These are phyloP conservation scores for Scedosporium boydii DNA, from an alignment of 2,329 filamentous ascomycete species.

Conservation along the genomic window DNA sequence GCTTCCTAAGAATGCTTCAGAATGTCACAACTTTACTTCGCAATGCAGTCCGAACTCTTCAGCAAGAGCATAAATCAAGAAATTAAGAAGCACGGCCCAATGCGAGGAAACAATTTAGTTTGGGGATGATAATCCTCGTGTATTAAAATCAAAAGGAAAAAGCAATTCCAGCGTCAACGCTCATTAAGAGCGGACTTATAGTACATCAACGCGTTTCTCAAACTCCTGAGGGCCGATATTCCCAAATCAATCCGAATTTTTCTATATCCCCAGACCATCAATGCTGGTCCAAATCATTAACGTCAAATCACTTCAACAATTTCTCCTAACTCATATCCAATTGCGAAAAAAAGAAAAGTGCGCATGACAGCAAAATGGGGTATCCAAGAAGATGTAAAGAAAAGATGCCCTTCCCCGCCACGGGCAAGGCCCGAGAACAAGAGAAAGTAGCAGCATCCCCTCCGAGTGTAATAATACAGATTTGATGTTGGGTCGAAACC, in stretches of 20 bases:
- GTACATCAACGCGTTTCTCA: neutral
- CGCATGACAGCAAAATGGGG: neutral
- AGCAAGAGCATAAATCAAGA: neutral
- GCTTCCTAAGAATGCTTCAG: neutral
- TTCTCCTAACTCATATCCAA: neutral
- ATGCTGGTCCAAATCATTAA: neutral
- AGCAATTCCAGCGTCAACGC: neutral
- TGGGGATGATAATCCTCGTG: neutral
- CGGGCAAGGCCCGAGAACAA: neutral
- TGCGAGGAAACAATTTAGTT: neutral
- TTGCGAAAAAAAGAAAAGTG: neutral
- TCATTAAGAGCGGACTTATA: neutral
- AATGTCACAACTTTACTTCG: neutral
- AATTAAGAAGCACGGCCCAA: neutral
- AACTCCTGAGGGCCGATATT: neutral
- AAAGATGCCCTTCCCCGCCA: neutral
- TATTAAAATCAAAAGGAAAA: neutral
- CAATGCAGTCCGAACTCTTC: neutral
- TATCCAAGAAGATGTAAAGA: neutral
- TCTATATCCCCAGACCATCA: neutral
- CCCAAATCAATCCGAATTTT: neutral
- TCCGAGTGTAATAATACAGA: neutral
- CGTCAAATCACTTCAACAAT: neutral
- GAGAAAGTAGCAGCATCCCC: neutral
- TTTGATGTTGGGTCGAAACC: neutral